Base-by-base conservation (phyloP, 164 flowering plant species). In the Vitis labrusca region DNA sequence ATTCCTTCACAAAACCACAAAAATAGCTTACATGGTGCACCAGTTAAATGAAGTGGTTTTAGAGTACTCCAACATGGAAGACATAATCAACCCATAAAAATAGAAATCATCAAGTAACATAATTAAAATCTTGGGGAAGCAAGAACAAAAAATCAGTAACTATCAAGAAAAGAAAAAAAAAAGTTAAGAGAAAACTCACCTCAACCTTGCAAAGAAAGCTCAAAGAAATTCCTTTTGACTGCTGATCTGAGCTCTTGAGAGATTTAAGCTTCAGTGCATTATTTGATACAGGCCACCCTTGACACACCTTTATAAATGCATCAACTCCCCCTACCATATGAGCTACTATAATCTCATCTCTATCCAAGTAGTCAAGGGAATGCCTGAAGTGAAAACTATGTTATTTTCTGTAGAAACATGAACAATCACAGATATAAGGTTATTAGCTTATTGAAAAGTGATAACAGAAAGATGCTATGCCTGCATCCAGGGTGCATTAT, bases 251-350 rank as follows among this genome's bases (percentile, higher is more conserved):
- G 71, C 79, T 83, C 82, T 84, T 82, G 64, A 94, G 80, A 50
- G 92, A 85, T n/a, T 80, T 70, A 65, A 94, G 82, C 80, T 83
- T 88, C 82, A 94, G 67, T 14, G 86, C 69, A 53, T 82, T 84
- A 71, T 32, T 65, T 37, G 77, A 63, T 15, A 83, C 14, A 30
- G 97, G 97, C 98, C 98, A 94, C 74, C 90, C 85, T 69, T 81
- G 86, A 75, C 90, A 68, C 29, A 88, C 57, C 82, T 86, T 87
- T 74, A 94, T 80, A 65, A 81, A 84, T 59, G 93, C 97, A 85
- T 86, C 85, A 65, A 94, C 72, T 66, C 85, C 90, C 30, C 87
- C 88, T 14, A 72, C 75, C 78, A 89, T 71, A 75, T 82, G 94
- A 77, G 88, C 91, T 48, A 79, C 72, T 61, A 92, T 76, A 10